Evolutionary conservation across 2,329 filamentous ascomycete species (phyloP), one percentile per base, ranked within the genome.

Genomic region (Fusarium incarnatum): DNA sequence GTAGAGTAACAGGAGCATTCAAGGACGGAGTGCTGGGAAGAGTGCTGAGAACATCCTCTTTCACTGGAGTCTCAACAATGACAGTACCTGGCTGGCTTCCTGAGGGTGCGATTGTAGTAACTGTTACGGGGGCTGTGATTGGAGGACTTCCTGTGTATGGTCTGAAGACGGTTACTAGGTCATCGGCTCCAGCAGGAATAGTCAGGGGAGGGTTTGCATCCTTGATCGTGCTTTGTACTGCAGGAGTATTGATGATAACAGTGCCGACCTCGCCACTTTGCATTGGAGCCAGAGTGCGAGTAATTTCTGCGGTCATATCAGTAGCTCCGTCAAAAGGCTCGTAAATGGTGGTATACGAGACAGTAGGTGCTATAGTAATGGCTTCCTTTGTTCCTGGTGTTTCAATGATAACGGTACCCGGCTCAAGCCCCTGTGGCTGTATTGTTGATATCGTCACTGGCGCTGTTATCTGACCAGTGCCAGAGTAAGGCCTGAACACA

Each of bases 261-360:
- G 67, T 70, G n/a, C 67, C 67, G 5, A 50, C 62, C 11, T 56
- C 34, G 5, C 34, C 49, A 3, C 62, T 63, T 8, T 58, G 41
- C 5, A 42, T 50, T 12, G 49, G 10, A 8, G 69, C 65, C 3
- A 57, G 53, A 2, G 61, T 62, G 11, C 61, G 13, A 3, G 54
- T 60, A 2, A 56, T 47, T 25, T 58, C 60, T 3, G n/a, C 54
- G 3, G 65, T 69, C 2, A 66, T 65, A 10, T 52, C 45, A 3
- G 45, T 54, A 4, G 48, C 60, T 8, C 63, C 63, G 7, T 55
- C 49, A 4, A 70, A 28, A 7, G 67, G 56, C 12, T 69, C 63
- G 23, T 67, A 70, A 3, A 70, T 54, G 3, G 67, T 70, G 3
- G 53, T 62, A 20, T 70, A 70, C 5, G 58, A 69, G 18, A 41